Conservation (phyloP, 2,329 filamentous ascomycete species). For the Teratosphaeria destructans region DNA sequence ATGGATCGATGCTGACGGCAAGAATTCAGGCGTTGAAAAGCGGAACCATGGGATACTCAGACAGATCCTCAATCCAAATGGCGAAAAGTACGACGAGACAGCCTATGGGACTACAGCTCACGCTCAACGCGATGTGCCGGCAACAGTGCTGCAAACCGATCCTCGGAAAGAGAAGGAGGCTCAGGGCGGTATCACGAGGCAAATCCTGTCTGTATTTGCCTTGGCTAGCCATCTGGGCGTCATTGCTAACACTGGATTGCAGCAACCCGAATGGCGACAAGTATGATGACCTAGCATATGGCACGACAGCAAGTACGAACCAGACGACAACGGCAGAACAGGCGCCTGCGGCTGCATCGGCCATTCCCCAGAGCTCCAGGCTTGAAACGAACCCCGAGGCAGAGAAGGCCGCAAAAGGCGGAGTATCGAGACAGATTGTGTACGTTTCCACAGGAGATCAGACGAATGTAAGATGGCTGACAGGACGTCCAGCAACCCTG, state of each 20-base stretch:
- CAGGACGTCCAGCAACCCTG: slow-evolving; percentile 5
- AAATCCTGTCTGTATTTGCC: slow-evolving; percentile 8
- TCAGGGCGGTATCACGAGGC: slow-evolving; percentile 5
- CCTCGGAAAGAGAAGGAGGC: slow-evolving; percentile 1
- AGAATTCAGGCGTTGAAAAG: background rate
- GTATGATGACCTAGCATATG: background rate
- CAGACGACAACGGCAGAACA: background rate
- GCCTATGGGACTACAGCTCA: slow-evolving; percentile 11
- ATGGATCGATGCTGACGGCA: background rate
- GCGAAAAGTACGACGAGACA: slow-evolving; percentile 15
- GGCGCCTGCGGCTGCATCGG: background rate
- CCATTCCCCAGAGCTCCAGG: background rate
- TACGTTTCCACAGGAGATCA: background rate
- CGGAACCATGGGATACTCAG: background rate
- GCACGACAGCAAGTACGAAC: background rate
- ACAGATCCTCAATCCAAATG: slow-evolving; percentile 13
- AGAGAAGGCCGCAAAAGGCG: background rate
- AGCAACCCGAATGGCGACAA: background rate
- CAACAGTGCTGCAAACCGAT: background rate
- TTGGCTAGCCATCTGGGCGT: no score
- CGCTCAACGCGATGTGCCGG: background rate
- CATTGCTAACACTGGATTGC: background rate
- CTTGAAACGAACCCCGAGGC: background rate
- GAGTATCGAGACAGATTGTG: background rate
- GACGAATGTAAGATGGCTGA: background rate